phyloP scores from a whole-genome alignment of 2,329 filamentous ascomycete species.

The Phyllosticta capitalensis region DNA sequence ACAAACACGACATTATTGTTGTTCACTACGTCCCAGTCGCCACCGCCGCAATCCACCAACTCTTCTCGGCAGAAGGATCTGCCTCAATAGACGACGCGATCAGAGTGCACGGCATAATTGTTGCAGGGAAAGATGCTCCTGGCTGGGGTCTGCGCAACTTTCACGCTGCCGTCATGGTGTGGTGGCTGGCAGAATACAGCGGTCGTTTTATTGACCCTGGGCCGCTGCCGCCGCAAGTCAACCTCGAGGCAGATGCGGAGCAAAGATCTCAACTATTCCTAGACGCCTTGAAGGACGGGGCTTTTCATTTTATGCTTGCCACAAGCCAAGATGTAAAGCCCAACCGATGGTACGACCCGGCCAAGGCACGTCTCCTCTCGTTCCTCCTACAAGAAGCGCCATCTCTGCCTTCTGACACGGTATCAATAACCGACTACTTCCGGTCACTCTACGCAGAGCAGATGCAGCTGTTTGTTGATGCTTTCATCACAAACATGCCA shows the following conservation, averaged over 20 bases:
- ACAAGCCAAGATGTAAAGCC: constrained; percentile 72
- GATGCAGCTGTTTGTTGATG: constrained; percentile 79
- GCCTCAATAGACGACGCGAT: constrained; percentile 58
- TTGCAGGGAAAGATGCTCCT: constrained; percentile 55
- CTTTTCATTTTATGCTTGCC: constrained; percentile 83
- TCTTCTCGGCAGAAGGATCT: constrained; percentile 5
- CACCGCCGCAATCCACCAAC: constrained; percentile 45
- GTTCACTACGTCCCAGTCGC: constrained; percentile 79
- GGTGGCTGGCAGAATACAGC: constrained; percentile 91
- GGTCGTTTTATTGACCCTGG: constrained; percentile 71
- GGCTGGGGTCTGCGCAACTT: constrained; percentile 66
- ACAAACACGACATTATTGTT: constrained; percentile 64
- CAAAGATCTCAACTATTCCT: constrained; percentile 64
- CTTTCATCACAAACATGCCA: constrained; percentile 90
- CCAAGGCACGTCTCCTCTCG: constrained; percentile 69
- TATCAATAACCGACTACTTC: constrained; percentile 63
- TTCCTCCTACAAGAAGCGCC: constrained; percentile 76
- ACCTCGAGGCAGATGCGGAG: constrained; percentile 57
- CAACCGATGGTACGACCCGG: constrained; percentile 79
- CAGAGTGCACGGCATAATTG: constrained; percentile 59
- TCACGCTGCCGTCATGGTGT: constrained; percentile 66
- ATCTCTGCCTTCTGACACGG: constrained; percentile 55
- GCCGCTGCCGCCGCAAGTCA: constrained; percentile 46
- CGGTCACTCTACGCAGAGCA: constrained; percentile 66
- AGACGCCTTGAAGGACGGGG: constrained; percentile 74